Conservation (phyloP, 371 early-diverging fungal genomes). For the Nosema muscidifuracis region DNA sequence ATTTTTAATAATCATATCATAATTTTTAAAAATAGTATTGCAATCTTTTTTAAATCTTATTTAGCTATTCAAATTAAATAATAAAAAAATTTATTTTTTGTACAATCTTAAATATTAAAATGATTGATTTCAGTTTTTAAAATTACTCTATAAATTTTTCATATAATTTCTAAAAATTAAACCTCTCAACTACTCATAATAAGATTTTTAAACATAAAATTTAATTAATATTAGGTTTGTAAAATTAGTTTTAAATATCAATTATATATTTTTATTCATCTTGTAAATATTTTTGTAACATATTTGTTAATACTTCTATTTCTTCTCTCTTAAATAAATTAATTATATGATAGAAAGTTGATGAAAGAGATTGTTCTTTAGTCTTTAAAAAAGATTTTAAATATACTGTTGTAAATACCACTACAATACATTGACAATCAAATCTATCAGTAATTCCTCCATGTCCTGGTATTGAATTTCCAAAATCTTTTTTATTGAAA, state of each 20-base stretch:
- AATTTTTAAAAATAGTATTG: too few relatives aligned
- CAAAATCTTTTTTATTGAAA: constrained; percentile 94
- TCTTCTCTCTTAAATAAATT: constrained; percentile 22
- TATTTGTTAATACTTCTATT: constrained; percentile 13
- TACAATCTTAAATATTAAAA: too few relatives aligned
- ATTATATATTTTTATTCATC: too few relatives aligned
- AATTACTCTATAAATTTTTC: too few relatives aligned
- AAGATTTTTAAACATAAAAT: too few relatives aligned
- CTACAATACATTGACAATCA: constrained; percentile 94
- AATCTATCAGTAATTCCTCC: constrained; percentile 96
- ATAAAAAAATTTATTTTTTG: too few relatives aligned
- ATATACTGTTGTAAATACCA: constrained; percentile 80
- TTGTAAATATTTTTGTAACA: not conserved
- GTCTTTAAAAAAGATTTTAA: constrained; percentile 22
- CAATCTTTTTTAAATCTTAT: too few relatives aligned
- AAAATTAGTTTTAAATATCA: not conserved
- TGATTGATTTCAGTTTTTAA: too few relatives aligned
- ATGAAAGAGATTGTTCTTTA: constrained; percentile 4
- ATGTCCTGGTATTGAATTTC: constrained; percentile 76
- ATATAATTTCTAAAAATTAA: too few relatives aligned
- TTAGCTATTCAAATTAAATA: too few relatives aligned
- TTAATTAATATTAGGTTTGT: not conserved
- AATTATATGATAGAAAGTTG: not conserved
- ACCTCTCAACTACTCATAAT: too few relatives aligned
- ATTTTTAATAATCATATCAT: too few relatives aligned